These are phyloP conservation scores for Madurella mycetomatis DNA, from an alignment of 2,329 filamentous ascomycete species.

Conservation along the genomic window DNA sequence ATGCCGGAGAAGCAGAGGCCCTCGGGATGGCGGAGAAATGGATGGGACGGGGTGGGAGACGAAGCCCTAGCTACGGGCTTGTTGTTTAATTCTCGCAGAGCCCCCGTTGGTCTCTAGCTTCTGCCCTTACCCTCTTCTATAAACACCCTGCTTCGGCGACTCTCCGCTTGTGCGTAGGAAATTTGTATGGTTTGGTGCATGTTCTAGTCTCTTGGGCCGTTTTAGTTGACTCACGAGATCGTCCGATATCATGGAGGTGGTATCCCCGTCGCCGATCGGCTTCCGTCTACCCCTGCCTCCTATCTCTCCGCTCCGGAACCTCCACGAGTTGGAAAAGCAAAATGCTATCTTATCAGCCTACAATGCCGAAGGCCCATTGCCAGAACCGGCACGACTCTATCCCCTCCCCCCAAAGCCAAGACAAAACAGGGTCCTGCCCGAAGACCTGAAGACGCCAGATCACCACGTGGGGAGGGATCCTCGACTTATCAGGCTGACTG, in stretches of 20 bases:
- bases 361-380: not conserved
- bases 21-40: slow-evolving; percentile 1
- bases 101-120: not conserved
- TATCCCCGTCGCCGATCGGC: not conserved
- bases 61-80: not conserved
- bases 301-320: slow-evolving; percentile 11
- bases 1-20: slow-evolving; percentile 13
- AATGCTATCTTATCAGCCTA: not conserved
- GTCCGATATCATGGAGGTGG: slow-evolving; percentile 8
- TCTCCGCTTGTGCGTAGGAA: too few species aligned
- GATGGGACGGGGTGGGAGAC: not conserved
- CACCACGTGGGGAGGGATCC: slow-evolving; percentile 74
- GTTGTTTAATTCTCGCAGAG: not conserved
- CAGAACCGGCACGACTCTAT: slow-evolving; percentile 36
- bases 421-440: slow-evolving; percentile 59
- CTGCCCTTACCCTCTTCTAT: not conserved
- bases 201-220: not conserved
- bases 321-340: slow-evolving; percentile 10
- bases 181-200: too few species aligned
- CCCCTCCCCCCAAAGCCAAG: slow-evolving; percentile 64
- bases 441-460: slow-evolving; percentile 81
- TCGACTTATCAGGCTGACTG: slow-evolving; percentile 79
- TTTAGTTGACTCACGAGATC: too few species aligned
- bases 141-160: not conserved
- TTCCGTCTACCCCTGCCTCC: slow-evolving; percentile 2